Evolutionary conservation across 2,329 filamentous ascomycete species (phyloP).

Genomic region (Trichoderma afroharzianum): DNA sequence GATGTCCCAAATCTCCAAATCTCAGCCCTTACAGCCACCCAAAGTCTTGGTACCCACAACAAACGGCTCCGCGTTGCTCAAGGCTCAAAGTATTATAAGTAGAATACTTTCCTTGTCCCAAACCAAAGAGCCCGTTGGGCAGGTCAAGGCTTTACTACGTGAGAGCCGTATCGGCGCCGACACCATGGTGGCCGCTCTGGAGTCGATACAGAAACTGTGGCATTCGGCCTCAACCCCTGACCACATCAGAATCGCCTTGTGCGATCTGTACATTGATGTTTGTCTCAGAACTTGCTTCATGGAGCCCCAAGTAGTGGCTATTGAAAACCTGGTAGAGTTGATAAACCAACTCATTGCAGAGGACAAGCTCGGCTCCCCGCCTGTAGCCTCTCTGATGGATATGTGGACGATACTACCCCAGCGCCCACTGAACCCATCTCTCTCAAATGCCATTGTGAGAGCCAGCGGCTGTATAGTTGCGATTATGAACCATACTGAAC

Average conservation of each 20-base stretch:
- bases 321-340: conserved; percentile 45
- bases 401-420: conserved; percentile 41
- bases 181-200: conserved; percentile 37
- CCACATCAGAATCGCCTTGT: conserved; percentile 32
- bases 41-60: conserved; percentile 20
- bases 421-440: conserved; percentile 43
- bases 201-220: conserved; percentile 32
- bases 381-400: conserved; percentile 31
- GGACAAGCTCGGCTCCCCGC: conserved; percentile 28
- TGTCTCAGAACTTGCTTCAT: conserved; percentile 37
- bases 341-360: conserved; percentile 40
- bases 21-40: conserved; percentile 22
- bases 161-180: conserved; percentile 30
- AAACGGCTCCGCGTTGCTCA: conserved; percentile 37
- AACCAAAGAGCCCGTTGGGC: conserved; percentile 22
- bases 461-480: conserved; percentile 45
- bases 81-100: conserved; percentile 36
- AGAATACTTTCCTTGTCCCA: conserved; percentile 34
- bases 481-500: conserved; percentile 27
- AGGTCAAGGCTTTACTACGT: conserved; percentile 29
- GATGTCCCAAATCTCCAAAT: conserved; percentile 27
- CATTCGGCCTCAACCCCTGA: conserved; percentile 26
- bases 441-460: conserved; percentile 49
- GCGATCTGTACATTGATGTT: conserved; percentile 41
- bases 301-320: conserved; percentile 45